Conservation (phyloP, 2,329 filamentous ascomycete species). For the Simplicillium aogashimaense region DNA sequence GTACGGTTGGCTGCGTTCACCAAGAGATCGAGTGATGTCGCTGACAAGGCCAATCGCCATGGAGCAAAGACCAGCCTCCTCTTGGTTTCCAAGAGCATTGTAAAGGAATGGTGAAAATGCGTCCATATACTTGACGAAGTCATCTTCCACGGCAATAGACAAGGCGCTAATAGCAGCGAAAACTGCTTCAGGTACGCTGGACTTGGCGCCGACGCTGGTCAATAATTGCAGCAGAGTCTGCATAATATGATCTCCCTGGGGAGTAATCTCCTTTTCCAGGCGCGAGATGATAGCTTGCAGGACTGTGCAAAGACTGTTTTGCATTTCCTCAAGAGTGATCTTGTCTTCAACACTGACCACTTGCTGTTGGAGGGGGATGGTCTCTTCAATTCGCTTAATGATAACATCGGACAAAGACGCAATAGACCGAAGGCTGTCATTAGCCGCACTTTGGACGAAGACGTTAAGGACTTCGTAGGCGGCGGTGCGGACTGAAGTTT, state of each 20-base stretch:
- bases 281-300: slow-evolving; percentile 85
- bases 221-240: slow-evolving; percentile 75
- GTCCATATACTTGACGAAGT: slow-evolving; percentile 97
- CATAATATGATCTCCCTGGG: slow-evolving; percentile 92
- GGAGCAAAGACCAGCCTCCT: slow-evolving; percentile 86
- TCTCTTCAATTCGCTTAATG: slow-evolving; percentile 83
- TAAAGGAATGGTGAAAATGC: slow-evolving; percentile 86
- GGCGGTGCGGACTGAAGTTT: slow-evolving; percentile 84
- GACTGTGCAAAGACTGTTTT: slow-evolving; percentile 88
- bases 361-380: slow-evolving; percentile 79
- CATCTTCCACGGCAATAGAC: slow-evolving; percentile 81
- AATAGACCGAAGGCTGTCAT: slow-evolving; percentile 72
- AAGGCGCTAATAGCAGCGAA: slow-evolving; percentile 91
- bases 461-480: slow-evolving; percentile 95
- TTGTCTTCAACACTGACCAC: slow-evolving; percentile 96
- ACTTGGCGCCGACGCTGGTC: slow-evolving; percentile 68
- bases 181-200: slow-evolving; percentile 85
- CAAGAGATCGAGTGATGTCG: slow-evolving; percentile 87
- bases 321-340: slow-evolving; percentile 93
- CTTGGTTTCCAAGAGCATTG: slow-evolving; percentile 89
- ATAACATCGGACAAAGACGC: slow-evolving; percentile 79
- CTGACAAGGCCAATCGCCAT: slow-evolving; percentile 97
- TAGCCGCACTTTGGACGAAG: slow-evolving; percentile 84
- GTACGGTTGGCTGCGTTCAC: slow-evolving; percentile 83
- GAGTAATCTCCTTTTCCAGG: slow-evolving; percentile 81